phyloP scores from a whole-genome alignment of 1,284 basidiomycete genomes.

The Cutaneotrichosporon cyanovorans region DNA sequence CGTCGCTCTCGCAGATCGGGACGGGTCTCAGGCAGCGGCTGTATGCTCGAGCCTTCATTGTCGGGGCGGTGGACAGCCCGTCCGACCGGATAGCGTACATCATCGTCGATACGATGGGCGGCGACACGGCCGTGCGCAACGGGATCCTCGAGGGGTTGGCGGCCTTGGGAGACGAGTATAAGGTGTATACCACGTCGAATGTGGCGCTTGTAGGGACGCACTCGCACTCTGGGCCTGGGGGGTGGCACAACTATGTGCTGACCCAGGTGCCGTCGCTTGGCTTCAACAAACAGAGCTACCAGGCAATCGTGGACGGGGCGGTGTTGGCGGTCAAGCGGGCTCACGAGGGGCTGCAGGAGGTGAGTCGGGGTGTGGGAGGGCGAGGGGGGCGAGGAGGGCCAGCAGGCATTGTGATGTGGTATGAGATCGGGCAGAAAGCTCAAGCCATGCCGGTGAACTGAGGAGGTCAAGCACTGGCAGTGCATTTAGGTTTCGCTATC shows the following conservation, averaged over 20 bases:
- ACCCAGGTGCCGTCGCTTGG: constrained; percentile 8
- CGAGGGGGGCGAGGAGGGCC: no score
- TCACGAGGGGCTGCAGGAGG: constrained; percentile 5
- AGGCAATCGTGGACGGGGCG: constrained; percentile 9
- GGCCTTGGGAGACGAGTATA: constrained; percentile 1
- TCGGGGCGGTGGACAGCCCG: constrained; percentile 1
- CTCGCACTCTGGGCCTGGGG: constrained; percentile 12
- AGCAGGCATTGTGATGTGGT: no score
- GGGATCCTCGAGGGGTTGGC: constrained; percentile 11
- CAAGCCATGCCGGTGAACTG: no score
- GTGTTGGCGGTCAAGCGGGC: constrained; percentile 5
- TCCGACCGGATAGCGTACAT: constrained; percentile 10
- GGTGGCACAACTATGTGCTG: constrained; percentile 14
- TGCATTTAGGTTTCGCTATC: no score
- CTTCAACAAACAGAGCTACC: constrained; percentile 6
- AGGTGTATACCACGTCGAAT: neutral
- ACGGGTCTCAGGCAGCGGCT: constrained; percentile 9
- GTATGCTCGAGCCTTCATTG: constrained; percentile 12
- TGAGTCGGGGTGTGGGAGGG: neutral
- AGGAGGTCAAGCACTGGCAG: no score
- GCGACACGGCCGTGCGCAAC: constrained; percentile 8
- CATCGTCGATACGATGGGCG: constrained; percentile 5
- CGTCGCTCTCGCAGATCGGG: constrained; percentile 7
- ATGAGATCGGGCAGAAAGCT: no score
- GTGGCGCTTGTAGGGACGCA: constrained; percentile 10